These are phyloP conservation scores for Calonectria fujianensis DNA, from an alignment of 2,329 filamentous ascomycete species.

Conservation along the genomic window DNA sequence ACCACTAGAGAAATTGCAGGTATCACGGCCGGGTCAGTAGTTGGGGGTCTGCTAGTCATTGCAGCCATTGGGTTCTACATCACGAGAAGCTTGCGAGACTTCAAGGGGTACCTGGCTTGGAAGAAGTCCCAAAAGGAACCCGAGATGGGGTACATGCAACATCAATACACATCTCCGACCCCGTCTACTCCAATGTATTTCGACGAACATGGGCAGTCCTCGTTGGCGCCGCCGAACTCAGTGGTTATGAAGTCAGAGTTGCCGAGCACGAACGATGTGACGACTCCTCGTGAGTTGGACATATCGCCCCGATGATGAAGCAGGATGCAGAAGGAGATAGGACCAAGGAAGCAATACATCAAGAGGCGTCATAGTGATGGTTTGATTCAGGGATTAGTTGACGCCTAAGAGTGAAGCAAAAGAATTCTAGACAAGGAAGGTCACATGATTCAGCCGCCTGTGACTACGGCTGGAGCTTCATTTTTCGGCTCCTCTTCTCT, in stretches of 20 bases:
- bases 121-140: slow-evolving; percentile 9
- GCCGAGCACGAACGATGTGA: slow-evolving; percentile 9
- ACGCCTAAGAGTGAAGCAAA: background rate
- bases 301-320: background rate
- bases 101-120: slow-evolving; percentile 14
- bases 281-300: slow-evolving; percentile 12
- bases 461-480: background rate
- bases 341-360: background rate
- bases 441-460: background rate
- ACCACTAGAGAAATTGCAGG: slow-evolving; percentile 3
- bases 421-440: background rate
- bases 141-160: background rate
- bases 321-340: background rate
- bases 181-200: background rate
- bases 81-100: slow-evolving; percentile 4
- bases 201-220: background rate
- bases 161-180: background rate
- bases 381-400: background rate
- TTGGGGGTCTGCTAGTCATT: slow-evolving; percentile 8
- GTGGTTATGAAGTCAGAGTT: slow-evolving; percentile 12
- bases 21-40: slow-evolving; percentile 2
- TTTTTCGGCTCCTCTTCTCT: background rate
- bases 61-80: slow-evolving; percentile 11
- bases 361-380: background rate
- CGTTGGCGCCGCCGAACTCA: background rate